Conservation (phyloP, 768 basidiomycete genomes). For the Suillus luteus region DNA sequence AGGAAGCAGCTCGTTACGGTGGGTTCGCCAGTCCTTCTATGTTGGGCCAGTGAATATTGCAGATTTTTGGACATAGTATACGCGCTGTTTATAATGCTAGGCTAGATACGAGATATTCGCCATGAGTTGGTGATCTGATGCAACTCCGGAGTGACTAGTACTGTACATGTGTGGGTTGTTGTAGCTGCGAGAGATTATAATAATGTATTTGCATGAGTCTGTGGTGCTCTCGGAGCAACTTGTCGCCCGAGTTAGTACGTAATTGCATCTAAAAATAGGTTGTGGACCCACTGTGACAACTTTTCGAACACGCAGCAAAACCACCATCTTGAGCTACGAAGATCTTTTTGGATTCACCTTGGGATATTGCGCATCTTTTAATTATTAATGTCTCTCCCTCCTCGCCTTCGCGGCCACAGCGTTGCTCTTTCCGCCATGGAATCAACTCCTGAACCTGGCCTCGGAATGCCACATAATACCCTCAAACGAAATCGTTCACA, state of each 20-base stretch:
- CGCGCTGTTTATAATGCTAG: slow-evolving; percentile 1
- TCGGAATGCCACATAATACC: slow-evolving; percentile 25
- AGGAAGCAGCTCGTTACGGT: slow-evolving; percentile 2
- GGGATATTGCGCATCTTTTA: slow-evolving; percentile 5
- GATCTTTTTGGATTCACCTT: slow-evolving; percentile 8
- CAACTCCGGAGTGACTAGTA: neutral
- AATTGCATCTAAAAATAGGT: neutral
- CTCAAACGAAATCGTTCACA: slow-evolving; percentile 43
- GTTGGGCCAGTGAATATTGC: neutral
- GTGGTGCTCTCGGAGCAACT: no score
- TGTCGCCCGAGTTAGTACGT: neutral
- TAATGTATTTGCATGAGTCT: no score
- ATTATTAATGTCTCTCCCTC: slow-evolving; percentile 37
- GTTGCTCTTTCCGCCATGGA: slow-evolving; percentile 36
- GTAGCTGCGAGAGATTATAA: no score
- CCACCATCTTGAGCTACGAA: slow-evolving; percentile 9
- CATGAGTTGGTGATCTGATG: no score
- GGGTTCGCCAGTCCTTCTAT: neutral
- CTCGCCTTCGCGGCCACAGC: slow-evolving; percentile 38
- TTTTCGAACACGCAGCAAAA: neutral
- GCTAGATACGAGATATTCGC: neutral
- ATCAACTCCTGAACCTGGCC: slow-evolving; percentile 29
- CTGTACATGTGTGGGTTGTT: no score
- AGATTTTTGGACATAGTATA: neutral
- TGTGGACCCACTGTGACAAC: slow-evolving; percentile 3